These are phyloP conservation scores for Vitis hybrid DNA, from an alignment of 177 flowering plant species.

Conservation along the genomic window DNA sequence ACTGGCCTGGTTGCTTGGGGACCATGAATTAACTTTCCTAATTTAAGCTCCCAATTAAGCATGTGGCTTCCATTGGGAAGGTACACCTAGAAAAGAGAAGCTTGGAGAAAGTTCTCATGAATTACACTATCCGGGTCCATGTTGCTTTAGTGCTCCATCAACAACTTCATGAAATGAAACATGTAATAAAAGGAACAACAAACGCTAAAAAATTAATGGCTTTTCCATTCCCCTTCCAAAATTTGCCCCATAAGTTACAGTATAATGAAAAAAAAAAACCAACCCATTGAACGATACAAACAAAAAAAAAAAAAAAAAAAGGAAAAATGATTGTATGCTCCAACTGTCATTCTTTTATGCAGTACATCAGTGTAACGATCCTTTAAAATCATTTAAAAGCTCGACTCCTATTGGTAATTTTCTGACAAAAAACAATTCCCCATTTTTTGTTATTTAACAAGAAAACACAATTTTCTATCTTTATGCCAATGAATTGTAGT, in stretches of 20 bases:
- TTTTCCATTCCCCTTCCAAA: conserved; percentile 9
- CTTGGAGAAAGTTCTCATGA: no score
- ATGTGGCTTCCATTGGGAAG: no score
- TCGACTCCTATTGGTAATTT: no score
- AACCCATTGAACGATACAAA: not conserved
- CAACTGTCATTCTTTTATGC: not conserved
- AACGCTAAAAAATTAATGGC: not conserved
- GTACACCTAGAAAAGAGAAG: no score
- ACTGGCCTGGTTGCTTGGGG: no score
- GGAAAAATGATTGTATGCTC: not conserved
- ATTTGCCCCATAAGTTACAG: not conserved
- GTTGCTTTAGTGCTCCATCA: no score
- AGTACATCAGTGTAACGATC: not conserved
- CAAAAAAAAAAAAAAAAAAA: not conserved
- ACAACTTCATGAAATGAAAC: no score
- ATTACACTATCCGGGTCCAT: no score
- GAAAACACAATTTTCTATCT: not conserved
- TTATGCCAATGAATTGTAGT: conserved; percentile 13
- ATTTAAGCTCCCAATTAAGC: no score
- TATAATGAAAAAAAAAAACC: not conserved
- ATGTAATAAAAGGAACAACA: not conserved
- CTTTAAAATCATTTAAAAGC: no score
- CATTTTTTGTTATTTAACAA: conserved; percentile 6
- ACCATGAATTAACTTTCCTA: no score
- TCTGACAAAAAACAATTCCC: conserved; percentile 2